Percentiles rank a stretch among this genome's conserved stretches.
Conservation (phyloP, 306 rosid species). For the Vigna hirtella region DNA sequence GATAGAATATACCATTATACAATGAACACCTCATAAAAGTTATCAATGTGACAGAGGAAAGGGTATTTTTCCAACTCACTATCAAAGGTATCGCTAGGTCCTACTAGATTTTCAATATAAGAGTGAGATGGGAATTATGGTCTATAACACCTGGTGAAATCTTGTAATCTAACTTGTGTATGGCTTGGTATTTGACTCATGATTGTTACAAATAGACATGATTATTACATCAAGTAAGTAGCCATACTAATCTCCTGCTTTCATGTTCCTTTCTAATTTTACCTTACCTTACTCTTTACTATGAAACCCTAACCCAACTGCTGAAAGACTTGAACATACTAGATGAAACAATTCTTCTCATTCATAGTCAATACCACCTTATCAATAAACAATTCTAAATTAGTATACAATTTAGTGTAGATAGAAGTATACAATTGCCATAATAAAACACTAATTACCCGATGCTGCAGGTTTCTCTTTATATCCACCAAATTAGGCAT, state of each 20-base stretch:
- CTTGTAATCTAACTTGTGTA: neutral
- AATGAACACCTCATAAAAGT: conserved; percentile 26
- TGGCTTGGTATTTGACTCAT: neutral
- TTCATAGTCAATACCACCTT: conserved; percentile 13
- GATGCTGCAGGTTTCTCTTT: conserved; percentile 97
- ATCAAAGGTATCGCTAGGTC: neutral
- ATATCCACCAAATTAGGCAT: conserved; percentile 58
- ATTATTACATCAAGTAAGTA: conserved; percentile 22
- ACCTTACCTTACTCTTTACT: conserved; percentile 4
- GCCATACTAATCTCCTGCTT: neutral
- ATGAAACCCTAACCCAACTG: conserved; percentile 16
- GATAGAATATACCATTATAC: neutral
- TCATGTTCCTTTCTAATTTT: conserved; percentile 16
- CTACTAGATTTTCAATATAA: neutral
- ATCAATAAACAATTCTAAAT: neutral
- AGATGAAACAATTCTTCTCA: conserved; percentile 15
- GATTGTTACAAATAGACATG: conserved; percentile 34
- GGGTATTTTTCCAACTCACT: neutral
- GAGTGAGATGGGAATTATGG: conserved; percentile 28
- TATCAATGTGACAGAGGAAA: conserved; percentile 21
- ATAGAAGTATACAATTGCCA: conserved; percentile 10
- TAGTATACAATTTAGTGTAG: too few species aligned
- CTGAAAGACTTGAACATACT: conserved; percentile 16
- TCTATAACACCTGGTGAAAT: neutral
- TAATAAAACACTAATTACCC: conserved; percentile 61